A percentile compares a stretch with the other conserved stretches of the same genome.
These are phyloP conservation scores for Candida khao-thaluensis DNA, from an alignment of 805 yeast genomes.

Conservation along the genomic window DNA sequence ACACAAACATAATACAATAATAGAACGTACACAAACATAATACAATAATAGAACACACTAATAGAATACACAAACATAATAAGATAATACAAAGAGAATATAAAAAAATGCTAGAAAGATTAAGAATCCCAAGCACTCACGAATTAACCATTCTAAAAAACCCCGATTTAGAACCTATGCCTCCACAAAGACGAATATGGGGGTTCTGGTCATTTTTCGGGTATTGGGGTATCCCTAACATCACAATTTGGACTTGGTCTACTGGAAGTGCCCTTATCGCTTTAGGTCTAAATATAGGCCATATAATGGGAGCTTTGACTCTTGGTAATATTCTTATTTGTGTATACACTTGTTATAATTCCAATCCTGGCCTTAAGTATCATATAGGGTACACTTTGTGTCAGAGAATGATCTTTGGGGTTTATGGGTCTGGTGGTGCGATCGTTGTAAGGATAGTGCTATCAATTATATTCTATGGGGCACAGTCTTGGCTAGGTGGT, in stretches of 20 bases:
- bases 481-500: slow-evolving; percentile 49
- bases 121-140: slow-evolving; percentile 6
- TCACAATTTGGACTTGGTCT: slow-evolving; percentile 41
- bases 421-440: slow-evolving; percentile 45
- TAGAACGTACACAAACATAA: too few species aligned
- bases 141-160: slow-evolving; percentile 22
- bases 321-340: slow-evolving; percentile 49
- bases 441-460: slow-evolving; percentile 43
- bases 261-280: slow-evolving; percentile 46
- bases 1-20: too few species aligned
- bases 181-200: slow-evolving; percentile 48
- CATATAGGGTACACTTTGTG: slow-evolving; percentile 51
- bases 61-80: not conserved
- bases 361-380: slow-evolving; percentile 49
- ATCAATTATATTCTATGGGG: slow-evolving; percentile 47
- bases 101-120: not conserved
- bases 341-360: slow-evolving; percentile 43
- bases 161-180: slow-evolving; percentile 46
- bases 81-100: not conserved
- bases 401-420: slow-evolving; percentile 46
- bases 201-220: slow-evolving; percentile 40
- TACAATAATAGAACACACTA: too few species aligned
- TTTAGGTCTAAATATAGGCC: slow-evolving; percentile 45
- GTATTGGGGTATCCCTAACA: slow-evolving; percentile 46
- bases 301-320: slow-evolving; percentile 44